These are phyloP conservation scores for Dichomitus squalens DNA, from an alignment of 1,284 basidiomycete genomes.

Conservation along the genomic window DNA sequence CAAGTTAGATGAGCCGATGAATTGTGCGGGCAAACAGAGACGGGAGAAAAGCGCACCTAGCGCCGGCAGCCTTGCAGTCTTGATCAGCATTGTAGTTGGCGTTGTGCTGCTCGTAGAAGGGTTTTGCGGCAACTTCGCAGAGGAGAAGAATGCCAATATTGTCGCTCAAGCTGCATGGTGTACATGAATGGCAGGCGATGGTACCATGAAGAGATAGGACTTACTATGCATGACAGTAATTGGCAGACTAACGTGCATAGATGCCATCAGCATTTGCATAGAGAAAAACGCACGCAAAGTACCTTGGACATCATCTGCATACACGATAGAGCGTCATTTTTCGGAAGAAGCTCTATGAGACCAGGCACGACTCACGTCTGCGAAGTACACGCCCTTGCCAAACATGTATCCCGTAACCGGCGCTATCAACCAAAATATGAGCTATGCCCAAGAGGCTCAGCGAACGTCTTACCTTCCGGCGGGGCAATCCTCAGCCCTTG, in stretches of 20 bases:
- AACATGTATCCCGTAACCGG: slow-evolving; percentile 68
- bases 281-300: slow-evolving; percentile 3
- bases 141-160: slow-evolving; percentile 55
- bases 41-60: slow-evolving; percentile 30
- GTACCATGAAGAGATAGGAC: slow-evolving; percentile 13
- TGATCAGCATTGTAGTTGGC: slow-evolving; percentile 55
- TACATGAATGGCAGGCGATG: neutral
- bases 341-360: neutral
- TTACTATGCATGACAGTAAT: slow-evolving; percentile 58
- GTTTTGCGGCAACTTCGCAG: slow-evolving; percentile 61
- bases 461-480: slow-evolving; percentile 51
- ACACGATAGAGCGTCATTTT: neutral
- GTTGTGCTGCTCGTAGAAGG: slow-evolving; percentile 50
- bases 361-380: slow-evolving; percentile 54
- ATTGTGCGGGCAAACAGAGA: slow-evolving; percentile 1
- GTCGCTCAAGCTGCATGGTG: slow-evolving; percentile 45
- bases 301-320: slow-evolving; percentile 64
- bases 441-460: neutral
- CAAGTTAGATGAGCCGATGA: too few species aligned
- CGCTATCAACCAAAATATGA: slow-evolving; percentile 34
- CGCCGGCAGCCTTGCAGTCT: slow-evolving; percentile 44
- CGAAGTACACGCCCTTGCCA: slow-evolving; percentile 71
- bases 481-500: slow-evolving; percentile 72
- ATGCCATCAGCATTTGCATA: neutral
- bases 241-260: slow-evolving; percentile 45